Percentiles rank a stretch among this genome's conserved stretches.
phyloP scores from a whole-genome alignment of 208 protist species.

The Wallacemonas sp. region DNA sequence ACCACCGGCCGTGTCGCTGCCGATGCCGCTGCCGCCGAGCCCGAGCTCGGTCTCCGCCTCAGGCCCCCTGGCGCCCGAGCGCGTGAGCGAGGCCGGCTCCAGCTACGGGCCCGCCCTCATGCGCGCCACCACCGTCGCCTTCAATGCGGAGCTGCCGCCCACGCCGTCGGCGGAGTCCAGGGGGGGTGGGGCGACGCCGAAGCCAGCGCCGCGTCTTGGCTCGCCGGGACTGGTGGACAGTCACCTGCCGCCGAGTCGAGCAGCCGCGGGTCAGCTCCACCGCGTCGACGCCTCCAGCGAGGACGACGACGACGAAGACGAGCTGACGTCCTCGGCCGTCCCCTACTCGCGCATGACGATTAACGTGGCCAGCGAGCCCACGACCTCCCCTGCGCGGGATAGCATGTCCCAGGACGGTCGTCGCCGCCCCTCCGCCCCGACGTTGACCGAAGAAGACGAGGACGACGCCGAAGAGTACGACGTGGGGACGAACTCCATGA shows the following conservation, averaged over 20 bases:
- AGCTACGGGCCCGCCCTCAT: background rate
- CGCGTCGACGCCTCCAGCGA: background rate
- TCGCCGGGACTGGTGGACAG: constrained; percentile 2
- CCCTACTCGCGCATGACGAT: constrained; percentile 12
- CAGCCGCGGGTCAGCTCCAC: background rate
- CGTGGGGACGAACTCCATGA: no score
- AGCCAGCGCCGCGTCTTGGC: background rate
- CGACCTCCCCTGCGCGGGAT: background rate
- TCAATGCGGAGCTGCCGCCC: background rate
- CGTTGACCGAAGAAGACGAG: constrained; percentile 5
- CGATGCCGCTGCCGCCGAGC: background rate
- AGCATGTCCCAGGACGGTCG: background rate
- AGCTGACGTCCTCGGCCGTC: background rate
- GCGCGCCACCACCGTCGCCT: background rate
- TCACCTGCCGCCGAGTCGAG: background rate
- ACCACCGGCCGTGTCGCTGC: background rate
- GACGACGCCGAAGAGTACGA: no score
- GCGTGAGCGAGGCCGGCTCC: no score
- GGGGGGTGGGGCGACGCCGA: no score
- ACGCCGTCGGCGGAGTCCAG: background rate
- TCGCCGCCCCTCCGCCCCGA: background rate
- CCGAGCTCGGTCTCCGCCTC: no score
- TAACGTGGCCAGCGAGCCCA: background rate
- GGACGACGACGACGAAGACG: background rate
- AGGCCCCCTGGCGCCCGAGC: no score